Conservation (phyloP, 106 monocot genomes). For the Apostasia shenzhenica region DNA sequence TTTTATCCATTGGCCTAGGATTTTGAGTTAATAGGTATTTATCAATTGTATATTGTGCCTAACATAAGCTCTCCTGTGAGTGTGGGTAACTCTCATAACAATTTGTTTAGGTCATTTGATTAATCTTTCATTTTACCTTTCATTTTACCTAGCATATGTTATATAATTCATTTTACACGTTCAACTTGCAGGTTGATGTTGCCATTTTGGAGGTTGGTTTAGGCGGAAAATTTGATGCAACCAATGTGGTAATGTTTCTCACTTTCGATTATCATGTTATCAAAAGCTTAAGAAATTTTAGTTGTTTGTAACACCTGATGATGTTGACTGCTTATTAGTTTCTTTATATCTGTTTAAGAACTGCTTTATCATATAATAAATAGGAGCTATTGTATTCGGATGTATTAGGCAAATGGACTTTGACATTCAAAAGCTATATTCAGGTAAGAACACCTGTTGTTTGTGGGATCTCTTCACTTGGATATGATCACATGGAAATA, state of each 20-base stretch:
- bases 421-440: constrained; percentile 7
- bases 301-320: neutral
- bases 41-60: too few species aligned
- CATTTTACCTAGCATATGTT: neutral
- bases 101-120: too few species aligned
- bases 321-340: too few species aligned
- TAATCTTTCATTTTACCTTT: neutral
- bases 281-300: neutral
- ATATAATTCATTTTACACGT: neutral
- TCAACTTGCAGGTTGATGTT: constrained; percentile 50
- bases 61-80: too few species aligned
- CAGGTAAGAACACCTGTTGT: constrained; percentile 79
- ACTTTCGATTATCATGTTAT: neutral
- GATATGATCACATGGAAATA: constrained; percentile 98
- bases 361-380: too few species aligned
- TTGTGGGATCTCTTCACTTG: constrained; percentile 92
- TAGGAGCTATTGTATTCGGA: neutral
- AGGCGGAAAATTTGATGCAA: constrained; percentile 71
- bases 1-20: too few species aligned
- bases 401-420: neutral
- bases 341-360: too few species aligned
- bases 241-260: constrained; percentile 47
- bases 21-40: too few species aligned
- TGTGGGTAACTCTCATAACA: too few species aligned
- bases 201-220: constrained; percentile 72